Evolutionary conservation across 371 early-diverging fungal genomes (phyloP).

Genomic region (Rhizopus arrhizus): DNA sequence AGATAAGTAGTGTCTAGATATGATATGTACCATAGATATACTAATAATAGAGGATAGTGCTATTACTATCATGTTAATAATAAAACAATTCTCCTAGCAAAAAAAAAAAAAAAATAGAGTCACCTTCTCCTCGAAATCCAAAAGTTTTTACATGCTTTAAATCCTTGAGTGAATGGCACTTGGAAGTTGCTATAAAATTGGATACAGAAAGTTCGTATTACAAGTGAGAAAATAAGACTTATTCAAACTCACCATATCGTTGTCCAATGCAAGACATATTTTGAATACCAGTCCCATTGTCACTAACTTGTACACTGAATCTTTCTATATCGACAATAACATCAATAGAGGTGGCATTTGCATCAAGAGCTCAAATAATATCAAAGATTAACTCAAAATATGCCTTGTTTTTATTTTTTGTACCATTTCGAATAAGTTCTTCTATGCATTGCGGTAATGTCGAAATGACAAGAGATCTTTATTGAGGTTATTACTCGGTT

Average conservation of each 20-base stretch:
- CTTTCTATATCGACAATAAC: conserved; percentile 48
- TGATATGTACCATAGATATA: conserved; percentile 60
- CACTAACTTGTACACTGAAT: conserved; percentile 60
- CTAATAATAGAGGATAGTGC: conserved; percentile 63
- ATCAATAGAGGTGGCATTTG: conserved; percentile 55
- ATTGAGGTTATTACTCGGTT: no score
- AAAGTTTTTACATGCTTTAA: conserved; percentile 49
- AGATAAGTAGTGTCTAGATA: conserved; percentile 44
- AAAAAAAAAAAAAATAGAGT: background rate
- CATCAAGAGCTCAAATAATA: conserved; percentile 57
- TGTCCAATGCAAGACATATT: conserved; percentile 53
- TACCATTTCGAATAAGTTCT: conserved; percentile 69
- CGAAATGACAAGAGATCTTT: conserved; percentile 51
- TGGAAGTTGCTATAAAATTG: conserved; percentile 54
- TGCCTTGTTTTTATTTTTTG: background rate
- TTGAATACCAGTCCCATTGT: conserved; percentile 68
- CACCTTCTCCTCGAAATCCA: conserved; percentile 79
- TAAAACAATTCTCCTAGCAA: no score
- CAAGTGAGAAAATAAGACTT: background rate
- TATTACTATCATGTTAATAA: conserved; percentile 15
- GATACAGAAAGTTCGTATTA: background rate
- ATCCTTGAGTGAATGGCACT: conserved; percentile 50
- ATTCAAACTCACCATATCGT: conserved; percentile 52
- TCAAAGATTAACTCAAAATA: background rate
- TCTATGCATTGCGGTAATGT: conserved; percentile 57